phyloP scores from a whole-genome alignment of 1,284 basidiomycete species.

The Papiliotrema nemorosa region DNA sequence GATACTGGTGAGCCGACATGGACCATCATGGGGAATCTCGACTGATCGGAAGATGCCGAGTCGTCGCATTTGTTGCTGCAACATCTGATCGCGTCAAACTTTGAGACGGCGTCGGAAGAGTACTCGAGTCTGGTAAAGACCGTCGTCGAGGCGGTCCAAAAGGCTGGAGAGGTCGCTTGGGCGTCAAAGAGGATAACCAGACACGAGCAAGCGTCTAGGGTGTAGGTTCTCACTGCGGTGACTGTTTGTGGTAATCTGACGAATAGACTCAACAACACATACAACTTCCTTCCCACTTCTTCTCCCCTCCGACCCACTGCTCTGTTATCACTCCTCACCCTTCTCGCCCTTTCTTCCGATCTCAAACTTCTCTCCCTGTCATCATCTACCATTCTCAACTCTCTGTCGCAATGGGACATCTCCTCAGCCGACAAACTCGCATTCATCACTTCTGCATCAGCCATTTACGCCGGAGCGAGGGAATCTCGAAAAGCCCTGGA shows the following conservation, averaged over 20 bases:
- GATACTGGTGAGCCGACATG: conserved; percentile 33
- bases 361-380: conserved; percentile 65
- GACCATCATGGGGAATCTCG: neutral
- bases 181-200: conserved; percentile 25
- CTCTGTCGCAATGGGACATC: conserved; percentile 74
- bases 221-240: conserved; percentile 30
- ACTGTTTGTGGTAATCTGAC: conserved; percentile 2
- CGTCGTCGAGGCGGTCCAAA: conserved; percentile 37
- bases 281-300: conserved; percentile 71
- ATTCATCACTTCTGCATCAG: conserved; percentile 67
- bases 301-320: conserved; percentile 66
- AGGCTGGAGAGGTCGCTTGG: conserved; percentile 36
- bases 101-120: conserved; percentile 26
- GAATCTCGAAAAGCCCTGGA: conserved; percentile 52
- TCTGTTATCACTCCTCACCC: conserved; percentile 64
- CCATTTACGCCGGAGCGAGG: conserved; percentile 61
- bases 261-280: conserved; percentile 74
- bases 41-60: conserved; percentile 36
- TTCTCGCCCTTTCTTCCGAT: conserved; percentile 59
- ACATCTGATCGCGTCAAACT: conserved; percentile 36
- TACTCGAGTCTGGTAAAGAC: conserved; percentile 30
- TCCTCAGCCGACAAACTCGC: conserved; percentile 62
- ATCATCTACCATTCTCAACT: conserved; percentile 62
- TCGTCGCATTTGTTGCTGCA: conserved; percentile 42
- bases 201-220: conserved; percentile 41